These are phyloP conservation scores for Blepharisma undulans DNA, from an alignment of 169 alveolate genomes.

Conservation along the genomic window DNA sequence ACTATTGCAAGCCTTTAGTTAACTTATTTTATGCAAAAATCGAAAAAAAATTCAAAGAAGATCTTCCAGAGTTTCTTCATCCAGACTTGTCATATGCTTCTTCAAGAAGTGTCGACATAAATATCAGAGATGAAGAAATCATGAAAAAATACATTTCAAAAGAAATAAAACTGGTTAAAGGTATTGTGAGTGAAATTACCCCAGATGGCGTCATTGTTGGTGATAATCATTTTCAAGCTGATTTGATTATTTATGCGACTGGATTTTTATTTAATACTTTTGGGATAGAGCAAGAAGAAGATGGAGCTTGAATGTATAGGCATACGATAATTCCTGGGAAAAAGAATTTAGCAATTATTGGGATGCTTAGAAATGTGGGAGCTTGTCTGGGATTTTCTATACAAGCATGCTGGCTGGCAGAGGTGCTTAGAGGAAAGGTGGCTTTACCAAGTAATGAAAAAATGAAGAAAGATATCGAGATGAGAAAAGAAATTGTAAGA, in stretches of 20 bases:
- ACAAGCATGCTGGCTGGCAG: slow-evolving; percentile 18
- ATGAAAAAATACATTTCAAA: neutral
- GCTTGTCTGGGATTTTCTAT: neutral
- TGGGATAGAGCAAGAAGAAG: slow-evolving; percentile 2
- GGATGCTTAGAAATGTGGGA: neutral
- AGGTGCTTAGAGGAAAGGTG: slow-evolving; percentile 15
- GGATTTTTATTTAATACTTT: neutral
- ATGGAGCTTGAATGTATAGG: slow-evolving; percentile 13
- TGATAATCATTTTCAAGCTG: neutral
- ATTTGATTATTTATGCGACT: neutral
- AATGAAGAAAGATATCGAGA: neutral
- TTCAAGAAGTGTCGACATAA: neutral
- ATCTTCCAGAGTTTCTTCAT: neutral
- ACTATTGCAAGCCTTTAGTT: neutral
- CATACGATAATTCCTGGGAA: neutral
- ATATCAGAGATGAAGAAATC: neutral
- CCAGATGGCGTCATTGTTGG: neutral
- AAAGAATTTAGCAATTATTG: neutral
- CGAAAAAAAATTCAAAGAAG: neutral
- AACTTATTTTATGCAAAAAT: neutral
- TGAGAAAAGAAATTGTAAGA: neutral
- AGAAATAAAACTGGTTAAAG: neutral
- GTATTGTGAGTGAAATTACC: neutral
- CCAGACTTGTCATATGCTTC: neutral
- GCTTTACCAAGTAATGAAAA: neutral